These are phyloP conservation scores for Exophiala phaeomuriformis DNA, from an alignment of 2,329 filamentous ascomycete genomes.

Conservation along the genomic window DNA sequence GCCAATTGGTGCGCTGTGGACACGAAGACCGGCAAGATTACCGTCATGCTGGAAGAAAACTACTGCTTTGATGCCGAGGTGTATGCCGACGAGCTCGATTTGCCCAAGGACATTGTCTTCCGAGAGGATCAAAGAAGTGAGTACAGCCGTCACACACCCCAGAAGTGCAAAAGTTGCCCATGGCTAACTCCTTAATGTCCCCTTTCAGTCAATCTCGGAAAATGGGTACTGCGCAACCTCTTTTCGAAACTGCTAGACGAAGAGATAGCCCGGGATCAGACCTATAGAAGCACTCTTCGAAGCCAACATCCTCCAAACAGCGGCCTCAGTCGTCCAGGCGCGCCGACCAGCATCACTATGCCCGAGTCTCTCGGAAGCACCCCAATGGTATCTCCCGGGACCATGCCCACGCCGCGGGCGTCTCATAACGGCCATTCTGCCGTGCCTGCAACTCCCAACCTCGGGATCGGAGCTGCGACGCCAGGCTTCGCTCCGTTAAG, in stretches of 20 bases:
- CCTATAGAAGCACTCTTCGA: slow-evolving; percentile 62
- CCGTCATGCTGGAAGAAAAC: slow-evolving; percentile 84
- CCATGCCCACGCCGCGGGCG: slow-evolving; percentile 52
- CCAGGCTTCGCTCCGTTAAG: slow-evolving; percentile 40
- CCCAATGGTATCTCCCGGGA: slow-evolving; percentile 16
- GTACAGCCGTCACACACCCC: slow-evolving; percentile 28
- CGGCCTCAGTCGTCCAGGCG: slow-evolving; percentile 20
- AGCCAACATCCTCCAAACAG: slow-evolving; percentile 50
- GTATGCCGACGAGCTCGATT: slow-evolving; percentile 80
- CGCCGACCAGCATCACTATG: slow-evolving; percentile 23
- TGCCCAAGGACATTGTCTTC: slow-evolving; percentile 70
- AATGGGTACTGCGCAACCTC: slow-evolving; percentile 89
- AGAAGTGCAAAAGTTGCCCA: no score
- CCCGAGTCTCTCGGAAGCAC: slow-evolving; percentile 14
- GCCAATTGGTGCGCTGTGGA: slow-evolving; percentile 96
- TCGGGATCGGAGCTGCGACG: slow-evolving; percentile 71
- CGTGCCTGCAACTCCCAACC: slow-evolving; percentile 62
- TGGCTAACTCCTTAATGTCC: slow-evolving; percentile 17
- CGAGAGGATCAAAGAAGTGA: slow-evolving; percentile 87
- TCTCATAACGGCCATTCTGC: slow-evolving; percentile 51
- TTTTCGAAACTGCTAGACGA: slow-evolving; percentile 86
- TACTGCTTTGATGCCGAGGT: slow-evolving; percentile 97
- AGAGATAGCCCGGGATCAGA: slow-evolving; percentile 74
- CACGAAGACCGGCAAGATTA: slow-evolving; percentile 82
- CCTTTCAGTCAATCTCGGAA: slow-evolving; percentile 78